Base-by-base conservation (phyloP, 164 flowering plant genomes). In the Vitis rupestris region DNA sequence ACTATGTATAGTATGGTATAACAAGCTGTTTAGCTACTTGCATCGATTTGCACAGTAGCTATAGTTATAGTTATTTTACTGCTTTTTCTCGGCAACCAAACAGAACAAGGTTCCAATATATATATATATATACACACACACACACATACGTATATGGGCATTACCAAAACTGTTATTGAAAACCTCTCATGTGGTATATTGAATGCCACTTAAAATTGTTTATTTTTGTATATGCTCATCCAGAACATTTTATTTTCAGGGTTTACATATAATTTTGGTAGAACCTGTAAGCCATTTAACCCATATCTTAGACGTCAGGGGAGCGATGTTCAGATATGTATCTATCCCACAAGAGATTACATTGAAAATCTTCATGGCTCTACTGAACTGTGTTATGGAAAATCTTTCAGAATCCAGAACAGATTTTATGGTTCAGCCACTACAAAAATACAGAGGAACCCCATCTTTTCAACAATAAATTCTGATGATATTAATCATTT, bases 401-500 rank as follows among this genome's bases (percentile, higher is more conserved):
- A 62, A 61, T 48, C 68, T 31, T 29, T 53, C 23, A 50, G 68
- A 64, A 63, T 66, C 3, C 82, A 70, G 51, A 57, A 11, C 52
- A 79, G 83, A 69, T 72, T n/a, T 63, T 82, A 82, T 73, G 82
- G 83, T 74, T 85, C 93, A 2, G 52, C 56, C 56, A 78, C 87
- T 2, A 29, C 79, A 19, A 54, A 53, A 57, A 17, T 87, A 31
- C 71, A 76, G 79, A 80, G 94, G 76, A 81, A 87, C 56, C 83
- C 88, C 1, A 72, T 80, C 11, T 92, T 88, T 76, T 74, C 98
- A 2, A 64, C 74, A 7, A 37, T 95, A 56, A 87, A 80, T 72
- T 70, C 84, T 12, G 90, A 90, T 57, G 94, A 95, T 71, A 64
- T 92, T 12, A 77, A 61, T 67, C 74, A 81, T 72, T 95, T 95